Conservation (phyloP, 257 asterid species). For the Nyctanthes arbortristis region DNA sequence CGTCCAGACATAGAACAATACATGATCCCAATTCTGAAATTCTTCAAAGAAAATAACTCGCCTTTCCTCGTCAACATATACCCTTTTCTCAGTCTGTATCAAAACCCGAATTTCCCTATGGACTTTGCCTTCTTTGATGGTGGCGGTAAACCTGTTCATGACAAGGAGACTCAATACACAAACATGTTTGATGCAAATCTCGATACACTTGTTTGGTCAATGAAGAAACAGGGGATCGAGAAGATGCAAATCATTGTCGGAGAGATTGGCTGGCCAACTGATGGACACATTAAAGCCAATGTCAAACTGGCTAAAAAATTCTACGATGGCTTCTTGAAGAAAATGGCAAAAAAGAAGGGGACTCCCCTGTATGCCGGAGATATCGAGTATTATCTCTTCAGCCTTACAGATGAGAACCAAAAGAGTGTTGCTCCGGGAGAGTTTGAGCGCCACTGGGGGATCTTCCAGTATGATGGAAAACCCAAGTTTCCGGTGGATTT, state of each 20-base stretch:
- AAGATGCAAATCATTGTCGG: constrained; percentile 49
- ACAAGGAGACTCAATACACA: constrained; percentile 39
- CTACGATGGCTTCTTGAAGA: constrained; percentile 52
- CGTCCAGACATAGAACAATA: constrained; percentile 42
- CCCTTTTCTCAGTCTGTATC: constrained; percentile 60
- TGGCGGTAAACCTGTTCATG: constrained; percentile 41
- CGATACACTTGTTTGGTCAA: constrained; percentile 52
- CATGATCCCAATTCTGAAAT: constrained; percentile 40
- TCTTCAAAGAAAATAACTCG: constrained; percentile 40
- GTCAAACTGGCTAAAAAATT: constrained; percentile 43
- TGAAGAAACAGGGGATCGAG: constrained; percentile 39
- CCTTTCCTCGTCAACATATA: constrained; percentile 70
- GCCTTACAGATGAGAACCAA: constrained; percentile 62
- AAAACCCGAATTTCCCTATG: constrained; percentile 38
- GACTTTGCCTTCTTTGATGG: constrained; percentile 73
- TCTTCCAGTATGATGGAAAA: constrained; percentile 61
- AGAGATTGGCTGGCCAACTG: constrained; percentile 88
- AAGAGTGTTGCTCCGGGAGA: constrained; percentile 46
- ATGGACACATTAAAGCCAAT: constrained; percentile 46
- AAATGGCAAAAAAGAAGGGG: constrained; percentile 49
- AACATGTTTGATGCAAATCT: constrained; percentile 68
- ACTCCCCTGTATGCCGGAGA: constrained; percentile 53
- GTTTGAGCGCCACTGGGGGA: constrained; percentile 77
- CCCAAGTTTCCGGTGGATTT: constrained; percentile 65
- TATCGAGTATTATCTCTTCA: constrained; percentile 58